phyloP scores from a whole-genome alignment of 805 yeast species.

The Myxozyma neglecta region DNA sequence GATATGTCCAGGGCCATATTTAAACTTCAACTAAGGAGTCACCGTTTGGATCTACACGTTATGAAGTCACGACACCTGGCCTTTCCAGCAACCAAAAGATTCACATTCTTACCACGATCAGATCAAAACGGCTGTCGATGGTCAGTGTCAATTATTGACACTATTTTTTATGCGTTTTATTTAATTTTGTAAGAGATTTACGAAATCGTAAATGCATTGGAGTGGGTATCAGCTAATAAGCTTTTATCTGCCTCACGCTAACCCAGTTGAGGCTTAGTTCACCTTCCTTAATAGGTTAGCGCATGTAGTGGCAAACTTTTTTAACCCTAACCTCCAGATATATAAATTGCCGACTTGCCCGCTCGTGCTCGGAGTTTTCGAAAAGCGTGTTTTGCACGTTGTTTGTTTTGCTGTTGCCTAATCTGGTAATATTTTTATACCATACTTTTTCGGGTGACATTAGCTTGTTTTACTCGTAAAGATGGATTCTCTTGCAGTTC shows the following conservation, averaged over 20 bases:
- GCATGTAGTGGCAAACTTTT: not conserved
- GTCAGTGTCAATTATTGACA: no score
- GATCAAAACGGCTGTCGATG: no score
- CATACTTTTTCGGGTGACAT: constrained; percentile 33
- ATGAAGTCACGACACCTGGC: no score
- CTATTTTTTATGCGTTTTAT: no score
- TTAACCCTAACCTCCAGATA: constrained; percentile 16
- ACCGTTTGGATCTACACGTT: no score
- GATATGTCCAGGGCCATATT: no score
- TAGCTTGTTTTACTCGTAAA: constrained; percentile 35
- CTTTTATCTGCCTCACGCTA: not conserved
- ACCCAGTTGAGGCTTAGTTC: not conserved
- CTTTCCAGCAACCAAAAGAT: no score
- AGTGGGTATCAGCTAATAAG: not conserved
- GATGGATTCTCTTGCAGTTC: constrained; percentile 74
- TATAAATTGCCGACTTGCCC: constrained; percentile 15
- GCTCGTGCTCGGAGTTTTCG: not conserved
- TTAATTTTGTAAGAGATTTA: not conserved
- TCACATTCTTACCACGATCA: no score
- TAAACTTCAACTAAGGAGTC: no score
- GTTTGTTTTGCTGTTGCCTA: constrained; percentile 3
- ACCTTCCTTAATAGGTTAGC: not conserved
- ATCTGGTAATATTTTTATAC: not conserved
- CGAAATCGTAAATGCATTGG: not conserved
- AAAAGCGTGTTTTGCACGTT: not conserved